A percentile compares a stretch with the other conserved stretches of the same genome.
These are phyloP conservation scores for Bipolaris zeicola DNA, from an alignment of 2,329 filamentous ascomycete genomes.

Conservation along the genomic window DNA sequence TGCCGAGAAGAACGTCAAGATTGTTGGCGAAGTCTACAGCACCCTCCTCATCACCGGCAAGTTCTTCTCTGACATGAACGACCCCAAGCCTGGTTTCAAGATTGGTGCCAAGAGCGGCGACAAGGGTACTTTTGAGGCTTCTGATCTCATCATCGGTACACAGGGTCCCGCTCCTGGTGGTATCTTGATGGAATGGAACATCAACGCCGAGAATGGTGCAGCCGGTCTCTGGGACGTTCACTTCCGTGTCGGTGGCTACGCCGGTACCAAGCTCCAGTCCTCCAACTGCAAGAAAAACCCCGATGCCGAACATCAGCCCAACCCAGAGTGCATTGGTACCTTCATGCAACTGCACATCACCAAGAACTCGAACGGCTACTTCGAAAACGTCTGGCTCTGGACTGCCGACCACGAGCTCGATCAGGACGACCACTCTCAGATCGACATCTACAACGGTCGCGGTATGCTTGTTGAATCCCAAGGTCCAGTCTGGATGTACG, in stretches of 20 bases:
- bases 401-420: slow-evolving; percentile 90
- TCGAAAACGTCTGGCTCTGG: slow-evolving; percentile 93
- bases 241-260: slow-evolving; percentile 85
- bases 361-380: slow-evolving; percentile 67
- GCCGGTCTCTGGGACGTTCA: slow-evolving; percentile 95
- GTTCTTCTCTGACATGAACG: slow-evolving; percentile 73
- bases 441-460: slow-evolving; percentile 86
- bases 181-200: slow-evolving; percentile 90
- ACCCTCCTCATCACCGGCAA: slow-evolving; percentile 81
- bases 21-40: slow-evolving; percentile 91
- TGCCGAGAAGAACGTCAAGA: slow-evolving; percentile 72
- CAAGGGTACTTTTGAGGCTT: slow-evolving; percentile 81
- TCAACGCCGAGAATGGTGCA: slow-evolving; percentile 69
- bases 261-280: slow-evolving; percentile 81
- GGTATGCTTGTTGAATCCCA: slow-evolving; percentile 80
- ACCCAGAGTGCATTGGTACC: slow-evolving; percentile 72
- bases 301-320: slow-evolving; percentile 63
- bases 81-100: slow-evolving; percentile 84
- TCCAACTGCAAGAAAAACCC: slow-evolving; percentile 81
- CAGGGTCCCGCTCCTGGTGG: slow-evolving; percentile 83
- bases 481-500: slow-evolving; percentile 76
- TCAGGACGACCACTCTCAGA: slow-evolving; percentile 70
- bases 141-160: slow-evolving; percentile 84
- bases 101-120: slow-evolving; percentile 75
- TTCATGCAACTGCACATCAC: slow-evolving; percentile 68